Percentiles rank a stretch among this genome's conserved stretches.
Evolutionary conservation across 2,329 filamentous ascomycete species (phyloP).

Genomic region (Ophiostoma tasmaniense): DNA sequence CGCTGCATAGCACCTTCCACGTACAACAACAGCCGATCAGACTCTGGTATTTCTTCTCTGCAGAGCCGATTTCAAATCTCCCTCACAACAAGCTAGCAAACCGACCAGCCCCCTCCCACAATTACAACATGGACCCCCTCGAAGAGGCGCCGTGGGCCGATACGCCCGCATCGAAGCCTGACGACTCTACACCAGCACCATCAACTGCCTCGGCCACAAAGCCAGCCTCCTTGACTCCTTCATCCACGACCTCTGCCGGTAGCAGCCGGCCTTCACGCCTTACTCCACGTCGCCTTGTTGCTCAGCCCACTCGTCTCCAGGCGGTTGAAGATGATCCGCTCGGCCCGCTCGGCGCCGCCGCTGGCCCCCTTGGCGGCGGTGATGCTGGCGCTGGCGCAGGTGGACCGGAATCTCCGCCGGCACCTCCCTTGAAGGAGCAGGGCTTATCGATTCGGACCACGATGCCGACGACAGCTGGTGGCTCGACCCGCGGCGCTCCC

Average conservation of each 20-base stretch:
- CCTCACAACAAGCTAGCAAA: neutral
- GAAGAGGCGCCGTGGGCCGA: slow-evolving; percentile 49
- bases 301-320: slow-evolving; percentile 69
- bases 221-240: slow-evolving; percentile 17
- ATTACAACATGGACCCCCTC: slow-evolving; percentile 37
- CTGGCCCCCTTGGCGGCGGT: slow-evolving; percentile 23
- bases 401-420: slow-evolving; percentile 46
- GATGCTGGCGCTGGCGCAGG: neutral
- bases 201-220: slow-evolving; percentile 28
- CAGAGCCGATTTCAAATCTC: neutral
- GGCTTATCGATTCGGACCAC: slow-evolving; percentile 50
- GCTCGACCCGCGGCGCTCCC: slow-evolving; percentile 32
- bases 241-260: slow-evolving; percentile 25
- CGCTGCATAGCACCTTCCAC: neutral
- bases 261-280: slow-evolving; percentile 36
- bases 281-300: slow-evolving; percentile 55
- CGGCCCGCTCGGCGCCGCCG: slow-evolving; percentile 56
- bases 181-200: slow-evolving; percentile 21
- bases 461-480: slow-evolving; percentile 36
- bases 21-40: neutral
- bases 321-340: slow-evolving; percentile 67
- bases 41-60: neutral
- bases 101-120: neutral
- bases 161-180: slow-evolving; percentile 25
- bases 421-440: slow-evolving; percentile 59